phyloP scores from a whole-genome alignment of 345 rosid genomes.

The Passiflora organensis region DNA sequence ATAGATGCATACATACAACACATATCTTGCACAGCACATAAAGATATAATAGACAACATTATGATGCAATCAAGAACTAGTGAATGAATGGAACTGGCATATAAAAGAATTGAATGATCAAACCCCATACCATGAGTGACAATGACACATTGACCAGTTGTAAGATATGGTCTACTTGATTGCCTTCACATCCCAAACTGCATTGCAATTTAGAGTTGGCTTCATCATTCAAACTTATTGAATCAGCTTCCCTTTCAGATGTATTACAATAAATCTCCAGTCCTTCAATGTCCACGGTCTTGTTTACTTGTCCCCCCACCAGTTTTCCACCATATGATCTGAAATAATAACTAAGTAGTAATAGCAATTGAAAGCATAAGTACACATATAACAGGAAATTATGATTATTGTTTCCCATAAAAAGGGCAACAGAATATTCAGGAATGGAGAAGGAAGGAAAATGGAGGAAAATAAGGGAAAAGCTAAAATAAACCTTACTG shows the following conservation, averaged over 20 bases:
- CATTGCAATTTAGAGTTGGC: slow-evolving; percentile 33
- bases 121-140: slow-evolving; percentile 54
- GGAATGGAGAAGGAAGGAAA: too few species aligned
- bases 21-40: too few species aligned
- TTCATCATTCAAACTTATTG: slow-evolving; percentile 27
- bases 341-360: slow-evolving; percentile 8
- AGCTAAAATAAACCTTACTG: too few species aligned
- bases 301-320: slow-evolving; percentile 64
- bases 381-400: neutral
- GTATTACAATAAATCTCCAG: slow-evolving; percentile 69
- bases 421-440: too few species aligned
- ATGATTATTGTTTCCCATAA: too few species aligned
- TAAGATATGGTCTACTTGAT: slow-evolving; percentile 43
- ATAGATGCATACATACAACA: too few species aligned
- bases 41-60: too few species aligned
- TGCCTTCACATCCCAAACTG: slow-evolving; percentile 36
- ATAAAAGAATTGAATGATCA: neutral
- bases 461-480: too few species aligned
- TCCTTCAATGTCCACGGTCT: slow-evolving; percentile 59
- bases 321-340: slow-evolving; percentile 33
- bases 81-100: neutral
- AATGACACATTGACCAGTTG: slow-evolving; percentile 54
- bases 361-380: neutral
- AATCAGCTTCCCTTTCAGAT: slow-evolving; percentile 34
- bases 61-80: neutral